Conservation (phyloP, 2,329 filamentous ascomycete genomes). For the Pestalotiopsis sp. region DNA sequence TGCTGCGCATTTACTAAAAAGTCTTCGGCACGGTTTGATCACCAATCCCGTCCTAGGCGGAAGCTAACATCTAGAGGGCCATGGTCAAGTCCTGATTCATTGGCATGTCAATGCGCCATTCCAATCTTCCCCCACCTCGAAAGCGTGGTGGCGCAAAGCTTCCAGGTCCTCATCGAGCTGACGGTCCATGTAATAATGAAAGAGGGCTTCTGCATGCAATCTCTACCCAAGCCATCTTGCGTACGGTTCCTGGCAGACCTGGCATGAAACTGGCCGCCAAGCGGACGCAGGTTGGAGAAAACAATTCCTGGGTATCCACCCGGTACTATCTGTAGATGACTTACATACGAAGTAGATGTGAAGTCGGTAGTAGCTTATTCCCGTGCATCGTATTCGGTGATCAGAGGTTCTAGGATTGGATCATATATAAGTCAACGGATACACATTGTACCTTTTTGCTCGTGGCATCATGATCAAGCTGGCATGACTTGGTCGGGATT, state of each 20-base stretch:
- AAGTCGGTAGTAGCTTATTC: background rate
- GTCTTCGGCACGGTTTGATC: conserved; percentile 23
- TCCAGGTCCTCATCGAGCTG: background rate
- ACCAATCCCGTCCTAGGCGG: conserved; percentile 15
- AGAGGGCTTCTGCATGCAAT: background rate
- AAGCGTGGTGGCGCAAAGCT: background rate
- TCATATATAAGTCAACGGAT: background rate
- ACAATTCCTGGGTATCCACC: background rate
- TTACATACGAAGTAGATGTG: background rate
- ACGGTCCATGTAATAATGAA: background rate
- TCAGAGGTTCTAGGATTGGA: background rate
- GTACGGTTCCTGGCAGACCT: background rate
- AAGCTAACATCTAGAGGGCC: background rate
- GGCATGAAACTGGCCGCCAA: background rate
- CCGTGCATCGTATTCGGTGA: background rate
- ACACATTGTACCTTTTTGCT: background rate
- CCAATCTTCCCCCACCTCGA: background rate
- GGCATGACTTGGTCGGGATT: background rate
- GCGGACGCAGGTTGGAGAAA: background rate
- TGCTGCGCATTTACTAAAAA: conserved; percentile 13
- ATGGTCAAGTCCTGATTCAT: background rate
- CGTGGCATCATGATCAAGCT: background rate
- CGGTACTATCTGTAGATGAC: background rate
- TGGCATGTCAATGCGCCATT: background rate
- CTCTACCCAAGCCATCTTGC: background rate